These are phyloP conservation scores for Colletotrichum aenigma DNA, from an alignment of 2,329 filamentous ascomycete species.

Conservation along the genomic window DNA sequence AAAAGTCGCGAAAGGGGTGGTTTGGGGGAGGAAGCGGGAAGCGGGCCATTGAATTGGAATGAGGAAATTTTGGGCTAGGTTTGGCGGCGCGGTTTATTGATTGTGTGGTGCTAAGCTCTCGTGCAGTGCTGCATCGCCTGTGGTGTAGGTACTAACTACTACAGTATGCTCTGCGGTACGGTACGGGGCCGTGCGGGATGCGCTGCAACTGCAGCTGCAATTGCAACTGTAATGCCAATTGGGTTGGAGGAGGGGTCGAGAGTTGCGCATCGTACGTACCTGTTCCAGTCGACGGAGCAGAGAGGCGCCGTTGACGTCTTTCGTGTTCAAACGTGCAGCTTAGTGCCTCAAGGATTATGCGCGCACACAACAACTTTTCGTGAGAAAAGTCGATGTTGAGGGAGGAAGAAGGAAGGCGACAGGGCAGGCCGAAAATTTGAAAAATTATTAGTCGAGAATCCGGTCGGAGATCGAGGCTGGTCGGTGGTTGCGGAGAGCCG, in stretches of 20 bases:
- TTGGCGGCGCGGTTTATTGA: background rate
- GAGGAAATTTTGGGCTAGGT: constrained; percentile 5
- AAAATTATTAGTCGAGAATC: background rate
- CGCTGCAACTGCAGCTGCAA: background rate
- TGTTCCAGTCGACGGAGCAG: background rate
- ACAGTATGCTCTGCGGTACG: background rate
- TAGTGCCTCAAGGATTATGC: background rate
- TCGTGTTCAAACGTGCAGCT: background rate
- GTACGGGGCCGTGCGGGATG: background rate
- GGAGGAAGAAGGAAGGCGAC: background rate
- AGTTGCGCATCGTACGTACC: background rate
- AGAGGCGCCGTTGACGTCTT: constrained; percentile 13
- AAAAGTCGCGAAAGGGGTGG: background rate
- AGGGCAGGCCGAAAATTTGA: background rate
- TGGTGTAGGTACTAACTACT: background rate
- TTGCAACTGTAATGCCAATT: background rate
- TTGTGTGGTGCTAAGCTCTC: background rate
- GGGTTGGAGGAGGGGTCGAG: constrained; percentile 4
- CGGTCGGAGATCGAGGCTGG: constrained; percentile 17
- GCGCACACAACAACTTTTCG: background rate
- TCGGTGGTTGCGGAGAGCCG: constrained; percentile 16
- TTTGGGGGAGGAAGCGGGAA: background rate
- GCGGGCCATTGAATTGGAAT: constrained; percentile 1
- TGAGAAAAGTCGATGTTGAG: background rate
- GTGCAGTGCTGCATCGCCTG: background rate